Percentiles rank a stretch among this genome's conserved stretches.
Conservation (phyloP, 306 rosid genomes). For the Prunus salicina region DNA sequence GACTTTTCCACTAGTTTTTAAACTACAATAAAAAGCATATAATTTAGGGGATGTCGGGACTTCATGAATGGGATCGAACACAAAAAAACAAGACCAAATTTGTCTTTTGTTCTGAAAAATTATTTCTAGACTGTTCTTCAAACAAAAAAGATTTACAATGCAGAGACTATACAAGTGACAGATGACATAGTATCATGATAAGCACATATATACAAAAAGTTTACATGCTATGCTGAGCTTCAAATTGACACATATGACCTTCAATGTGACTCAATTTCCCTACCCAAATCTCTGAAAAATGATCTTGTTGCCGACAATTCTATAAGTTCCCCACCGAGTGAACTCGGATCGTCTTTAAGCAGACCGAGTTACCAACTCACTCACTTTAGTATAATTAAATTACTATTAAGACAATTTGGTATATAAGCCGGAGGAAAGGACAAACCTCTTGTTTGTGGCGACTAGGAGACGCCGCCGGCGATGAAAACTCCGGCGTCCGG, state of each 20-base stretch:
- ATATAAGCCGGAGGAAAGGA: neutral
- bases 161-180: slow-evolving; percentile 27
- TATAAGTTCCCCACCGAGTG: neutral
- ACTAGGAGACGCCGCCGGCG: slow-evolving; percentile 56
- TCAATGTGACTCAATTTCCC: slow-evolving; percentile 2
- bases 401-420: neutral
- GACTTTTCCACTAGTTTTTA: slow-evolving; percentile 27
- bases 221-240: neutral
- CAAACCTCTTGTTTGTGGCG: slow-evolving; percentile 60
- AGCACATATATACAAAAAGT: slow-evolving; percentile 6
- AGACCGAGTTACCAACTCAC: slow-evolving; percentile 20
- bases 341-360: slow-evolving; percentile 4
- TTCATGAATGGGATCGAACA: slow-evolving; percentile 21
- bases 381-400: neutral
- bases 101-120: neutral
- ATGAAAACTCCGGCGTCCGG: slow-evolving; percentile 63
- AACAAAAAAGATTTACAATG: slow-evolving; percentile 8
- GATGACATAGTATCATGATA: slow-evolving; percentile 30
- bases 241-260: slow-evolving; percentile 41
- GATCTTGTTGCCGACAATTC: slow-evolving; percentile 12
- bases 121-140: neutral
- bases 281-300: neutral
- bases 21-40: slow-evolving; percentile 14
- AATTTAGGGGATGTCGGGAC: slow-evolving; percentile 29
- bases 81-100: slow-evolving; percentile 27